These are phyloP conservation scores for Kluyveromyces dobzhanskii DNA, from an alignment of 805 yeast genomes.

Conservation along the genomic window DNA sequence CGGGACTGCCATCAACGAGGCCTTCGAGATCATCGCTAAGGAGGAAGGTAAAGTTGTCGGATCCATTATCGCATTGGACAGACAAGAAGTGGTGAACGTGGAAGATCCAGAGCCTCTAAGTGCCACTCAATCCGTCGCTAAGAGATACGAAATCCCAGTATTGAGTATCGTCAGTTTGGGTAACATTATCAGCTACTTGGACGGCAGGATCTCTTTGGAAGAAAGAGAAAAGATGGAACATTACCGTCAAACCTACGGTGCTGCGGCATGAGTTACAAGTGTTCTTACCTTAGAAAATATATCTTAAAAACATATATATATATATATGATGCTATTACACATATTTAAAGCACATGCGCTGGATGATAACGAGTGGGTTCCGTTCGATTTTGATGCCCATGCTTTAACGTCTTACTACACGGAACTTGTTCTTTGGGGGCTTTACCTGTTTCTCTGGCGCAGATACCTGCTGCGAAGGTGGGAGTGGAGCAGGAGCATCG, in stretches of 20 bases:
- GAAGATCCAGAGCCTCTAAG: conserved; percentile 39
- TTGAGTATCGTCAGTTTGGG: conserved; percentile 67
- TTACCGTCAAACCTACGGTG: conserved; percentile 40
- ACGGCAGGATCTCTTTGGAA: conserved; percentile 45
- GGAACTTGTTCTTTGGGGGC: conserved; percentile 26
- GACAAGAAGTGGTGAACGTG: conserved; percentile 82
- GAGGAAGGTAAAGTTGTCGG: conserved; percentile 76
- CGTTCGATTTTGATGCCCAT: too few relatives aligned
- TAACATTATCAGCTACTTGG: conserved; percentile 62
- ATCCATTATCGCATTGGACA: conserved; percentile 83
- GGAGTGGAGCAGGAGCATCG: conserved; percentile 40
- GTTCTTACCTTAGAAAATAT: too few relatives aligned
- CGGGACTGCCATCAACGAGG: conserved; percentile 96
- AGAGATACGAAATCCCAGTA: conserved; percentile 73
- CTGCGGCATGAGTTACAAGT: conserved; percentile 7
- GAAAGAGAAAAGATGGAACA: conserved; percentile 50
- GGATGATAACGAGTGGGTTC: too few relatives aligned
- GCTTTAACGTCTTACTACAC: conserved; percentile 26
- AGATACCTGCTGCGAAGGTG: conserved; percentile 7
- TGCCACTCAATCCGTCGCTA: conserved; percentile 74
- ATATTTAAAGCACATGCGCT: too few relatives aligned
- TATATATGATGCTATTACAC: too few relatives aligned
- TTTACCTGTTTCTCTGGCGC: conserved; percentile 21
- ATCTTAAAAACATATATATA: too few relatives aligned
- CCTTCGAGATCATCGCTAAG: conserved; percentile 63